Evolutionary conservation across 2,329 filamentous ascomycete species (phyloP).

Genomic region (Pestalotiopsis sp.): DNA sequence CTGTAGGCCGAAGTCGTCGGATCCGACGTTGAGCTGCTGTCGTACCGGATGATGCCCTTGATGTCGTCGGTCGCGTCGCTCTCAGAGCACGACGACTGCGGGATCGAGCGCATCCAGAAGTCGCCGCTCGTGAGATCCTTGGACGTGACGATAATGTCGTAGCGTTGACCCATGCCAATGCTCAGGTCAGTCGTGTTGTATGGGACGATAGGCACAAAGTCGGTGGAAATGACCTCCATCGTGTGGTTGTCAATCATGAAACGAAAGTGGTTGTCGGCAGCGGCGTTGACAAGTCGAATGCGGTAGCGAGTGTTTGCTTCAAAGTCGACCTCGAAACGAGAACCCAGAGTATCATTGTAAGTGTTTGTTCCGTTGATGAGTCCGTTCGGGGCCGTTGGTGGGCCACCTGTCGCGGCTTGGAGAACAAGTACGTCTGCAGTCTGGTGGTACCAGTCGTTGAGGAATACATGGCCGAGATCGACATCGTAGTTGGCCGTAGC

Average conservation of each 20-base stretch:
- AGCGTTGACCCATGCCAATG: conserved; percentile 40
- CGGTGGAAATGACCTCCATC: conserved; percentile 54
- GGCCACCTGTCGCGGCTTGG: conserved; percentile 27
- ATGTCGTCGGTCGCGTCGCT: conserved; percentile 15
- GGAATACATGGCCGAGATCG: conserved; percentile 60
- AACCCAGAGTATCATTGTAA: conserved; percentile 29
- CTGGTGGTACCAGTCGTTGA: conserved; percentile 60
- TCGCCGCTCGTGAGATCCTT: conserved; percentile 21
- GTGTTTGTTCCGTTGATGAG: conserved; percentile 35
- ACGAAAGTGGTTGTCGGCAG: conserved; percentile 38
- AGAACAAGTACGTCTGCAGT: conserved; percentile 40
- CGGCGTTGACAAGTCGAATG: conserved; percentile 46
- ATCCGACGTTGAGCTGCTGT: conserved; percentile 11
- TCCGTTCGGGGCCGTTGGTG: conserved; percentile 44
- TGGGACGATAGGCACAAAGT: conserved; percentile 56
- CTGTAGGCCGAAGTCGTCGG: conserved; percentile 9
- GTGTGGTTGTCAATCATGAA: conserved; percentile 55
- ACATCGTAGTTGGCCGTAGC: conserved; percentile 61
- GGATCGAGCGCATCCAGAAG: conserved; percentile 49
- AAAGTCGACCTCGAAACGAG: conserved; percentile 39
- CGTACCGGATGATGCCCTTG: conserved; percentile 38
- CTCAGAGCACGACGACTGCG: conserved; percentile 37
- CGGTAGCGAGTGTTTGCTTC: conserved; percentile 44
- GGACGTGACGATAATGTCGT: conserved; percentile 14
- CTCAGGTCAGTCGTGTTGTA: conserved; percentile 46